phyloP scores from a whole-genome alignment of 2,329 filamentous ascomycete species.

The Stemphylium lycopersici region DNA sequence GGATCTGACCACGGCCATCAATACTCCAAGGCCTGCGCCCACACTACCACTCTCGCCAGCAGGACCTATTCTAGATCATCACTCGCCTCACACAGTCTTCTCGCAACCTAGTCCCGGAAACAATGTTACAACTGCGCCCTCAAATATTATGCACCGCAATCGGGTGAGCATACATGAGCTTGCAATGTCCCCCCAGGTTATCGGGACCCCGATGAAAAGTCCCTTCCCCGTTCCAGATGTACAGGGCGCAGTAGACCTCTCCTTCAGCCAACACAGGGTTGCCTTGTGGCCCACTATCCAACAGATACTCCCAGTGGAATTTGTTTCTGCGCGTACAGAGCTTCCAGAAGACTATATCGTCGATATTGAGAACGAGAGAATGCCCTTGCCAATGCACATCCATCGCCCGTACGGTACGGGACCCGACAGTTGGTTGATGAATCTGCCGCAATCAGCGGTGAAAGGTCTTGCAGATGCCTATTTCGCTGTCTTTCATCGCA shows the following conservation, averaged over 20 bases:
- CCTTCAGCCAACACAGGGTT: slow-evolving; percentile 60
- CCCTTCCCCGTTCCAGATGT: slow-evolving; percentile 27
- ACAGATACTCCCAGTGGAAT: slow-evolving; percentile 51
- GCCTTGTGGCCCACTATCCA: slow-evolving; percentile 57
- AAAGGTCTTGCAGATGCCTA: slow-evolving; percentile 61
- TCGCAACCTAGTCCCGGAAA: slow-evolving; percentile 40
- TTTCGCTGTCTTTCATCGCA: slow-evolving; percentile 62
- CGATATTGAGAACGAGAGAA: slow-evolving; percentile 56
- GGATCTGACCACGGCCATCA: slow-evolving; percentile 51
- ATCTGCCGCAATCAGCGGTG: slow-evolving; percentile 55
- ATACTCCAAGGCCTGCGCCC: slow-evolving; percentile 22
- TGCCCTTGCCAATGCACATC: slow-evolving; percentile 51
- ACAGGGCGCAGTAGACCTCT: slow-evolving; percentile 46
- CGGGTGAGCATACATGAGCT: slow-evolving; percentile 30
- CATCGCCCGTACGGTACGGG: slow-evolving; percentile 44
- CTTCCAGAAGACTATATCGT: slow-evolving; percentile 59
- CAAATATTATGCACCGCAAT: slow-evolving; percentile 21
- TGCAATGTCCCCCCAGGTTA: slow-evolving; percentile 34
- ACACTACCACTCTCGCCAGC: slow-evolving; percentile 14
- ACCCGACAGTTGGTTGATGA: slow-evolving; percentile 53
- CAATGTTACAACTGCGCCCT: slow-evolving; percentile 13
- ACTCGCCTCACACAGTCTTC: slow-evolving; percentile 33
- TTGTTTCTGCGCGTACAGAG: slow-evolving; percentile 46
- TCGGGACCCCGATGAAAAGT: slow-evolving; percentile 34
- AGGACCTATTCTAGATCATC: slow-evolving; percentile 27